Evolutionary conservation across 768 basidiomycete genomes (phyloP).

Genomic region (Serendipita vermifera): DNA sequence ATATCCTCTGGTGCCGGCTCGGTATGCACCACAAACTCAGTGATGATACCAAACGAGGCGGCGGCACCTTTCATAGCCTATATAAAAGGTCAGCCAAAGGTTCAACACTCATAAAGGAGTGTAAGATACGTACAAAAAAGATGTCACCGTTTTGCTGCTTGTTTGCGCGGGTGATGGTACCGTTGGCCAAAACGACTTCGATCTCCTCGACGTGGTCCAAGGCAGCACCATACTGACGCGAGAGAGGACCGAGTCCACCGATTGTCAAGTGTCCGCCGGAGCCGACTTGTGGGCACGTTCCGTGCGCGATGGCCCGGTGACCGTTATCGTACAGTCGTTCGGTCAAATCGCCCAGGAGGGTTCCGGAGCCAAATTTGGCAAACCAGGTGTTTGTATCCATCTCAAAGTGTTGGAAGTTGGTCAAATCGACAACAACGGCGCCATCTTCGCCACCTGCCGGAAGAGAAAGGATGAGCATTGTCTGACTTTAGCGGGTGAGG

Average conservation of each 20-base stretch:
- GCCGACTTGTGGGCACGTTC: constrained; percentile 24
- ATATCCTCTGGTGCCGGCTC: constrained; percentile 18
- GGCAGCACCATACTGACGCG: constrained; percentile 20
- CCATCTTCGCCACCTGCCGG: constrained; percentile 20
- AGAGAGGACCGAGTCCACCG: constrained; percentile 18
- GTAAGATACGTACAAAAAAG: constrained; percentile 16
- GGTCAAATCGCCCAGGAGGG: constrained; percentile 20
- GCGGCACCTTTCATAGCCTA: constrained; percentile 23
- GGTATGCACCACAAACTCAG: constrained; percentile 21
- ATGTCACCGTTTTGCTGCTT: constrained; percentile 19
- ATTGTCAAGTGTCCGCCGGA: constrained; percentile 14
- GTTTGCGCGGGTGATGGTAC: constrained; percentile 17
- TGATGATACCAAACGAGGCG: constrained; percentile 24
- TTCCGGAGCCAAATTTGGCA: constrained; percentile 20
- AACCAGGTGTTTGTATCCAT: constrained; percentile 21
- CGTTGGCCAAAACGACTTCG: constrained; percentile 21
- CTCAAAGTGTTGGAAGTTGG: constrained; percentile 18
- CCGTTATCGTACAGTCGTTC: constrained; percentile 15
- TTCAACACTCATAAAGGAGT: not conserved
- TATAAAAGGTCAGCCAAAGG: not conserved
- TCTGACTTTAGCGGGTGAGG: too few relatives aligned
- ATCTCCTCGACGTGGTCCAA: constrained; percentile 21
- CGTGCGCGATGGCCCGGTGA: constrained; percentile 22
- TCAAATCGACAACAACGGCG: constrained; percentile 24
- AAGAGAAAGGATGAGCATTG: not conserved